phyloP scores from a whole-genome alignment of 2,329 filamentous ascomycete species.

The Penicillium expansum region DNA sequence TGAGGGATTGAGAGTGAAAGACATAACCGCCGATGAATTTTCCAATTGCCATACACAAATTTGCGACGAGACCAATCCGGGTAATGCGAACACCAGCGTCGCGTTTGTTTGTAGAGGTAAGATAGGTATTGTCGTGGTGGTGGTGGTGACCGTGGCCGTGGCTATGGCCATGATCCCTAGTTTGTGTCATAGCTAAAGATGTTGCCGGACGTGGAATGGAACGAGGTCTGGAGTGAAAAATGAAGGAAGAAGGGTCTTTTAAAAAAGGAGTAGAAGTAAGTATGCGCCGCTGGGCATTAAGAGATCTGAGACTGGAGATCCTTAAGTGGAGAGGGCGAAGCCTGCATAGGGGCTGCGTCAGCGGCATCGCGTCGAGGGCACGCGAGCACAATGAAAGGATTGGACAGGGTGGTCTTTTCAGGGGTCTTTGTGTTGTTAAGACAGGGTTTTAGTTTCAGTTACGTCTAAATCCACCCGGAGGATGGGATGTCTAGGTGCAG shows the following conservation, averaged over 20 bases:
- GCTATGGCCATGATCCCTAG: slow-evolving; percentile 50
- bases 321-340: slow-evolving; percentile 30
- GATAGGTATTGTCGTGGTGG: slow-evolving; percentile 80
- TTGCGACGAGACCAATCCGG: slow-evolving; percentile 80
- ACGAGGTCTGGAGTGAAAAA: slow-evolving; percentile 15
- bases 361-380: slow-evolving; percentile 30
- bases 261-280: slow-evolving; percentile 19
- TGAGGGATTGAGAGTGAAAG: slow-evolving; percentile 91
- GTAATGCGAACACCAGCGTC: slow-evolving; percentile 95
- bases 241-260: slow-evolving; percentile 8
- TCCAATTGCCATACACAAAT: slow-evolving; percentile 87
- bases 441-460: not conserved
- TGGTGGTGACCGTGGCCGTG: slow-evolving; percentile 65
- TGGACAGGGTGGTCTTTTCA: slow-evolving; percentile 27
- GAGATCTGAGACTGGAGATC: slow-evolving; percentile 13
- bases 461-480: not conserved
- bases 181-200: slow-evolving; percentile 38
- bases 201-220: slow-evolving; percentile 7
- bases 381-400: slow-evolving; percentile 19
- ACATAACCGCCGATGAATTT: slow-evolving; percentile 90
- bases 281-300: slow-evolving; percentile 18
- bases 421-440: not conserved
- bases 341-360: slow-evolving; percentile 43
- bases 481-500: not conserved
- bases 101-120: slow-evolving; percentile 77